Conservation (phyloP, 495 filamentous ascomycete genomes). For the Cercophora scortea region DNA sequence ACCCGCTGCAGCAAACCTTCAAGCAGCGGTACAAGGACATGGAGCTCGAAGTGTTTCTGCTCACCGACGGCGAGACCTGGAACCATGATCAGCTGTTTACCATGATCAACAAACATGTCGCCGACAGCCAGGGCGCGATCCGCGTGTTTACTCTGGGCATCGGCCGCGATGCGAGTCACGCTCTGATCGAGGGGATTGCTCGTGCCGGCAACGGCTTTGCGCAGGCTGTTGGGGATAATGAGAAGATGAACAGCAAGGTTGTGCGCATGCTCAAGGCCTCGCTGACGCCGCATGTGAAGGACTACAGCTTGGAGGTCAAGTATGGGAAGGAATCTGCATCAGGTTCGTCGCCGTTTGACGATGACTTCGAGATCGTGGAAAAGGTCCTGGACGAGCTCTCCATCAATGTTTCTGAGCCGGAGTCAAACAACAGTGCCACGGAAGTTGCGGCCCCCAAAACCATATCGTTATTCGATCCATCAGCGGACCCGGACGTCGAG, state of each 20-base stretch:
- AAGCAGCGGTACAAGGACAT: slow-evolving; percentile 42
- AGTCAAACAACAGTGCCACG: slow-evolving; percentile 1
- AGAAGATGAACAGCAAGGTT: slow-evolving; percentile 55
- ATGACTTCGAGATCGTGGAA: slow-evolving; percentile 52
- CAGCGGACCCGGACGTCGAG: slow-evolving; percentile 32
- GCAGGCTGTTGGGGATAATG: slow-evolving; percentile 49
- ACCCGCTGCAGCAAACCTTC: slow-evolving; percentile 46
- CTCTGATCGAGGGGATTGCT: slow-evolving; percentile 61
- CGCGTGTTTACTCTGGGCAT: slow-evolving; percentile 63
- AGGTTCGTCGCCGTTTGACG: slow-evolving; percentile 22
- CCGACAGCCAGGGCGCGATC: slow-evolving; percentile 37
- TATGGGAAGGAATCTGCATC: slow-evolving; percentile 32
- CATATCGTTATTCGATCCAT: slow-evolving; percentile 51
- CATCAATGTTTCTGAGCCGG: slow-evolving; percentile 11
- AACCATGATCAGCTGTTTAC: slow-evolving; percentile 45
- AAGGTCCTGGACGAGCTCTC: slow-evolving; percentile 38
- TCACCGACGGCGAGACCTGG: slow-evolving; percentile 69
- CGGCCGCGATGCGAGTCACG: slow-evolving; percentile 51
- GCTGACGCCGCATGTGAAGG: slow-evolving; percentile 50
- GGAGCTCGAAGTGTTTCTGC: slow-evolving; percentile 54
- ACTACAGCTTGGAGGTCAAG: slow-evolving; percentile 54
- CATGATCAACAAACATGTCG: slow-evolving; percentile 45
- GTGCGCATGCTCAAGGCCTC: slow-evolving; percentile 66
- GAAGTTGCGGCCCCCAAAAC: slow-evolving; percentile 16
- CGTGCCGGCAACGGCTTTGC: slow-evolving; percentile 60